phyloP scores from a whole-genome alignment of 2,329 filamentous ascomycete species.

The Volutella citrinella region DNA sequence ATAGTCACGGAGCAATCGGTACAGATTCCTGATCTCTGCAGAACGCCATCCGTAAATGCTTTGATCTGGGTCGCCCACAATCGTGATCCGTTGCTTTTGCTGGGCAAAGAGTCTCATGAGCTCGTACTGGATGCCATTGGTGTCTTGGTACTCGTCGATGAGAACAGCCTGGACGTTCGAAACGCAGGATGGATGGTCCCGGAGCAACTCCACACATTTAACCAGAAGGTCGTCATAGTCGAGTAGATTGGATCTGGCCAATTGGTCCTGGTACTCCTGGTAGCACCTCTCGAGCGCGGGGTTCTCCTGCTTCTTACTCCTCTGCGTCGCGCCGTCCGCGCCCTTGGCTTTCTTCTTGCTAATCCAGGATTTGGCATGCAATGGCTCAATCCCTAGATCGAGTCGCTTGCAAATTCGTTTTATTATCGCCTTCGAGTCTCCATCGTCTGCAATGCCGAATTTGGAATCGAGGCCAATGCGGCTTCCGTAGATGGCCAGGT shows the following conservation, averaged over 20 bases:
- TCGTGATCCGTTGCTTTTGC: constrained; percentile 71
- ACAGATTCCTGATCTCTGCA: constrained; percentile 86
- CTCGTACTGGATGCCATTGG: constrained; percentile 91
- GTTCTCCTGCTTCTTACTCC: constrained; percentile 36
- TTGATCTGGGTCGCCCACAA: constrained; percentile 95
- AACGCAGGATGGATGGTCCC: constrained; percentile 72
- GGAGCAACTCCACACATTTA: constrained; percentile 76
- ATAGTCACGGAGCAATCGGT: constrained; percentile 73
- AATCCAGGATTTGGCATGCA: constrained; percentile 71
- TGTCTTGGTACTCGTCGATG: constrained; percentile 98
- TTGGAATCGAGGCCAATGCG: constrained; percentile 77
- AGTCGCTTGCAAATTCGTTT: constrained; percentile 79
- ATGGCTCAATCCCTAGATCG: constrained; percentile 65
- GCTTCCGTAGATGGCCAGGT: constrained; percentile 79
- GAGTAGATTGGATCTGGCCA: constrained; percentile 75
- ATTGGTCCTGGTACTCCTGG: constrained; percentile 72
- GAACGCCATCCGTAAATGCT: constrained; percentile 97
- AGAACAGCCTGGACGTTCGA: constrained; percentile 87
- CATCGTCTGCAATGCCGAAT: constrained; percentile 87
- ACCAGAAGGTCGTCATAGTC: constrained; percentile 94
- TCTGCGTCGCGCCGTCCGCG: constrained; percentile 38
- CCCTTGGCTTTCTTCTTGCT: constrained; percentile 63
- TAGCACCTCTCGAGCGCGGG: constrained; percentile 67
- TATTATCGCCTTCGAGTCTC: constrained; percentile 76
- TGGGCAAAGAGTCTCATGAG: constrained; percentile 87